Conservation (phyloP, 139 green algal species). For the Picochlorum sp. region DNA sequence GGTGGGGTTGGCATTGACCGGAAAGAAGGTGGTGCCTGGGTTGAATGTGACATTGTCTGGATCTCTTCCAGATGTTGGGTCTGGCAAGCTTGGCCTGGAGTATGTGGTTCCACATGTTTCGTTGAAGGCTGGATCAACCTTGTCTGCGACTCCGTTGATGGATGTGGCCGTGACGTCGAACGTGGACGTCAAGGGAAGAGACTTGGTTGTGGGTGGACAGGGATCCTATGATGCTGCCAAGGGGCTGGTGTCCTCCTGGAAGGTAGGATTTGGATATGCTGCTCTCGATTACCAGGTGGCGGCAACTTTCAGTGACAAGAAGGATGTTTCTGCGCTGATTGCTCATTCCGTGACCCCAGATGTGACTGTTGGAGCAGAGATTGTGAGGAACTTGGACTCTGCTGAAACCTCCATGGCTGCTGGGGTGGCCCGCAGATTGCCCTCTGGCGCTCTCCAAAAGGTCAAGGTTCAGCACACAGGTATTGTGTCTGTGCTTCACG, state of each 20-base stretch:
- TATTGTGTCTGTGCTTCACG: constrained; percentile 28
- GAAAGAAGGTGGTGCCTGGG: constrained; percentile 32
- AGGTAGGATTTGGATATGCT: constrained; percentile 31
- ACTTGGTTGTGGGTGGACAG: constrained; percentile 31
- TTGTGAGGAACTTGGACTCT: constrained; percentile 14
- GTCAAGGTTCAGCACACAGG: constrained; percentile 37
- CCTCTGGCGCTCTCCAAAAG: constrained; percentile 34
- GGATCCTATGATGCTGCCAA: constrained; percentile 37
- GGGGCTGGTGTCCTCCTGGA: constrained; percentile 30
- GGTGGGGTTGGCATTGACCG: constrained; percentile 16
- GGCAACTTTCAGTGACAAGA: constrained; percentile 20
- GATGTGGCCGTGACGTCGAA: constrained; percentile 28
- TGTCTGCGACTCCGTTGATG: constrained; percentile 36
- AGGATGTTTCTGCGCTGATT: constrained; percentile 23
- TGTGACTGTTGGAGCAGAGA: constrained; percentile 33
- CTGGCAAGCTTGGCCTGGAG: constrained; percentile 31
- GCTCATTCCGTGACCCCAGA: constrained; percentile 28
- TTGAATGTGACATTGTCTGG: constrained; percentile 29
- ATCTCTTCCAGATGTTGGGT: constrained; percentile 30
- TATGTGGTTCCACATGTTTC: constrained; percentile 40
- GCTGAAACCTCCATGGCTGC: constrained; percentile 15
- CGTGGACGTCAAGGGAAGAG: background rate
- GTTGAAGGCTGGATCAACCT: constrained; percentile 20
- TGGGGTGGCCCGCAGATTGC: constrained; percentile 9
- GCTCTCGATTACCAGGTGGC: constrained; percentile 37